Evolutionary conservation across 1,139 yeast genomes (phyloP), one percentile per base, ranked within the genome.

Genomic region (Suhomyces bribrorum): DNA sequence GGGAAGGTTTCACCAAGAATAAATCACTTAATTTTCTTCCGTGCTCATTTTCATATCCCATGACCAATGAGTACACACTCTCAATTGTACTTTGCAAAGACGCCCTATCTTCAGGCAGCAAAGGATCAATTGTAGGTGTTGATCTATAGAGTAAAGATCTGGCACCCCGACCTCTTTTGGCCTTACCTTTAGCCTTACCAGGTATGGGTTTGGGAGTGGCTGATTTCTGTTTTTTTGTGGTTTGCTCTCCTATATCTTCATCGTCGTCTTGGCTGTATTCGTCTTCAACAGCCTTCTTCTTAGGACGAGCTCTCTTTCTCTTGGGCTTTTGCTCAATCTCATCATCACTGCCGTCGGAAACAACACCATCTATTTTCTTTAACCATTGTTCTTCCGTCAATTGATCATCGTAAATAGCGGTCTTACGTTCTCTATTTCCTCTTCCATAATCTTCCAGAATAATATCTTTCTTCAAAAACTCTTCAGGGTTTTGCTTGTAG

Each of bases 341-440:
- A 7, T 52, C 54, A 16, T 64, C 69, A 28, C 57, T 55, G 28
- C 62, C 69, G 31, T 67, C 75, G 2, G 73, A 66, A 2, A 62
- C 56, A 11, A 68, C 59, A 2, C 76, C 77, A 32, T 79, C 85
- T 41, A 79, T 77, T 48, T 78, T 77, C 52, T 65, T 71, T 44
- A 85, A 64, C 92, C 92, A 85, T 58, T 84, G 89, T 44, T 83
- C 90, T 59, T 85, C 94, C 4, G 88, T 77, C 50, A 84, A 61
- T 44, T 82, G 77, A 54, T 83, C 90, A 48, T 82, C 86, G 52
- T 84, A 84, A 6, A 64, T 62, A 2, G 75, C 73, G 5, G 70
- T 65, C 55, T 81, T 82, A 34, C 86, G 75, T 53, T 83, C 87
- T 59, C 90, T 17, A 75, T 76, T 48, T 36, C 84, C 84, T 56